These are phyloP conservation scores for Rhododendron ferrugineum DNA, from an alignment of 148 eudicot genomes.

Conservation along the genomic window DNA sequence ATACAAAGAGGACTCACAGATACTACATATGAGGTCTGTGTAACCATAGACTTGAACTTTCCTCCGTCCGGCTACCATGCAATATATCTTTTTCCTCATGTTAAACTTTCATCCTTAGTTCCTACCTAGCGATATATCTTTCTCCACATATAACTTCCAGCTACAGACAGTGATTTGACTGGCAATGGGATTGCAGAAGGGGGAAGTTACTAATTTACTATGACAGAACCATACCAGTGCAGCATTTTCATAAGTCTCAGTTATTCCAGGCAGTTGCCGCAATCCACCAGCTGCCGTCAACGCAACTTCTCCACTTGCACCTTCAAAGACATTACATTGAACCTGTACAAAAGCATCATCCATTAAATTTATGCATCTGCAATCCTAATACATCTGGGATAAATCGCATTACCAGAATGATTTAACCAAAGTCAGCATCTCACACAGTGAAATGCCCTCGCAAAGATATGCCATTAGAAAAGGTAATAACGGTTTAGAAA, in stretches of 20 bases:
- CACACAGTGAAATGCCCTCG: neutral
- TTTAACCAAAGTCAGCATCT: neutral
- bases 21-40: neutral
- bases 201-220: neutral
- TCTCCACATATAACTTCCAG: neutral
- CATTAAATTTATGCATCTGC: neutral
- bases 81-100: neutral
- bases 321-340: slow-evolving; percentile 87
- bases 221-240: slow-evolving; percentile 57
- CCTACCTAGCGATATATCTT: neutral
- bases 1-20: neutral
- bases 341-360: slow-evolving; percentile 34
- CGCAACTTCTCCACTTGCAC: slow-evolving; percentile 81
- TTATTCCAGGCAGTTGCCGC: slow-evolving; percentile 65
- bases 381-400: neutral
- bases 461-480: neutral
- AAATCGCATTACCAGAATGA: neutral
- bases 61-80: neutral
- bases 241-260: slow-evolving; percentile 60
- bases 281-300: slow-evolving; percentile 83
- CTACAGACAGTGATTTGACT: neutral
- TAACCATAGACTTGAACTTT: neutral
- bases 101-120: neutral
- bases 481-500: neutral
- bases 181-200: neutral